Evolutionary conservation across 495 filamentous ascomycete species (phyloP).

Genomic region (Tuber umbilicatum): DNA sequence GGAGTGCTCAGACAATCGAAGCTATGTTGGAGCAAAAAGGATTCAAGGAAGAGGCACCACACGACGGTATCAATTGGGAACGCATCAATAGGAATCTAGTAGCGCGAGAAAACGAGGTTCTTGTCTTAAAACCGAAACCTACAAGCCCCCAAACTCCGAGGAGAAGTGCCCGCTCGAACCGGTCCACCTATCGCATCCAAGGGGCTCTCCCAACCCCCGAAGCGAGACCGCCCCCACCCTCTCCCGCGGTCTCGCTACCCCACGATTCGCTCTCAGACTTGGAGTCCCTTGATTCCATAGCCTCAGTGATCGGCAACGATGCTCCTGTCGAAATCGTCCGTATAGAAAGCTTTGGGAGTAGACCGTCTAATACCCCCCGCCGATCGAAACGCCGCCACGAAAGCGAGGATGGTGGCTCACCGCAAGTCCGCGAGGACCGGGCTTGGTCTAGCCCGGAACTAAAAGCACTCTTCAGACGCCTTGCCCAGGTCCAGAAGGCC

Average conservation of each 20-base stretch:
- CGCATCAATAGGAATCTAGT: background rate
- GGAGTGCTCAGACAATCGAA: background rate
- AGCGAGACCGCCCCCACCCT: background rate
- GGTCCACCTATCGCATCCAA: background rate
- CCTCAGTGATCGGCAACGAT: background rate
- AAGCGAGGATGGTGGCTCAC: background rate
- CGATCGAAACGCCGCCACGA: background rate
- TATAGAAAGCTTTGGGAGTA: background rate
- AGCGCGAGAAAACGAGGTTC: background rate
- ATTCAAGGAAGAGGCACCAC: background rate
- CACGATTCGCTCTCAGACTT: background rate
- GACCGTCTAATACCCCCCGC: background rate
- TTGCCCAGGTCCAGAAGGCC: background rate
- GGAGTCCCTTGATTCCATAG: background rate
- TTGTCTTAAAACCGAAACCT: background rate
- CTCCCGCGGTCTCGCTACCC: background rate
- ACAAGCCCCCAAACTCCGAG: background rate
- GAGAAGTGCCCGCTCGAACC: background rate
- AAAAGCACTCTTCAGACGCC: background rate
- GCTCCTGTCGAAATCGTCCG: background rate
- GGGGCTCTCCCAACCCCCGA: background rate
- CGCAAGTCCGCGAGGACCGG: background rate
- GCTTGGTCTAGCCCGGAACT: slow-evolving; percentile 2
- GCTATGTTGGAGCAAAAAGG: background rate
- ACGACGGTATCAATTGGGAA: background rate